Evolutionary conservation across 176 grass and related monocot species (phyloP), one percentile per base, ranked within the genome.

Genomic region (Echinochloa phyllopogon): DNA sequence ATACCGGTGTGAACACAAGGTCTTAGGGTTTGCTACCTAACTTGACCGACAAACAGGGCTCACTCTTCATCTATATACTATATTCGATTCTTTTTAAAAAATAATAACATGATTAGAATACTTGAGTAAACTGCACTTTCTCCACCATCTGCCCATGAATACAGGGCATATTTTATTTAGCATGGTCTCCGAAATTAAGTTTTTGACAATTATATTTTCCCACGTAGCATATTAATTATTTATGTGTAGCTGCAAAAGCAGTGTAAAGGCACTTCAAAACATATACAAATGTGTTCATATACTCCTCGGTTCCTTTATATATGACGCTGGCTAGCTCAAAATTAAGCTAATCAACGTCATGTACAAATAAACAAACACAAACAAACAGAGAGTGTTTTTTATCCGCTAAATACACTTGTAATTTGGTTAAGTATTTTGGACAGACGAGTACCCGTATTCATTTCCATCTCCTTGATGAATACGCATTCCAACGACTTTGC

Each of bases 1-100:
- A 45, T 43, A 39, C 21, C 69, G 20, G 63, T 85, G 76, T 65
- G 75, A 84, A 80, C 87, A 47, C 13, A 58, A 21, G 20, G 69
- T 49, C 37, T 85, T 81, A 74, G 69, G 40, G 68, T 50, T 81
- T 74, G 50, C 42, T 25, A 55, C 64, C 55, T 53, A 39, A 25
- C 55, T 83, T 72, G 41, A 42, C 58, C 62, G 50, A 76, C 60
- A 76, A 41, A 43, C n/a, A 10, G 42, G 42, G 1, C 4, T 50
- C 42, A 56, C 18, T 55, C 6, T 27, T 33, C 29, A 33, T 33
- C n/a, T 33, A 1, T 33, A 33, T 42, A n/a, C 6, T 11, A 24
- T 44, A 50, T 33, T 50, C 10, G 72, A 38, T 38, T 65, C 27
- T 3, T 23, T 51, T 5, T 24, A 11, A 14, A 67, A 39, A 21